These are phyloP conservation scores for Phylloporus sp. DNA, from an alignment of 768 basidiomycete genomes.

Conservation along the genomic window DNA sequence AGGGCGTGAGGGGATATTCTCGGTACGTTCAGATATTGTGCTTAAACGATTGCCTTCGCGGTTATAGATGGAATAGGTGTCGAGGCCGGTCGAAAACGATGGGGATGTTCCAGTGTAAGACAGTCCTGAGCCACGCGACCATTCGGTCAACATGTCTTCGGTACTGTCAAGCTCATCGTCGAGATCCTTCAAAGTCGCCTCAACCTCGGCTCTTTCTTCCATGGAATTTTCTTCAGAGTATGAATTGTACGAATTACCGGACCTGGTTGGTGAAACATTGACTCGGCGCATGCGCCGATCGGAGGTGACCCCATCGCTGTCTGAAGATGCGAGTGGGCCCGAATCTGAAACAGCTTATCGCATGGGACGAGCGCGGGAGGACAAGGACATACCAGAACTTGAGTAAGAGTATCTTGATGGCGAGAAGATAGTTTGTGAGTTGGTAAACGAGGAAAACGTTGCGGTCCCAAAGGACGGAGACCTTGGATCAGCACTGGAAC, in stretches of 20 bases:
- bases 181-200: constrained; percentile 60
- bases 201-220: constrained; percentile 53
- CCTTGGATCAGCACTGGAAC: constrained; percentile 43
- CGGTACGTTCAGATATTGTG: constrained; percentile 75
- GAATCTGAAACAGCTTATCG: constrained; percentile 33
- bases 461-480: constrained; percentile 63
- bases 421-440: constrained; percentile 52
- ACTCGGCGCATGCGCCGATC: constrained; percentile 49
- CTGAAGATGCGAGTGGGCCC: constrained; percentile 46
- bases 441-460: constrained; percentile 50
- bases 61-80: constrained; percentile 36
- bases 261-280: constrained; percentile 50
- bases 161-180: constrained; percentile 66
- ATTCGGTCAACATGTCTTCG: constrained; percentile 61
- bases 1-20: constrained; percentile 61
- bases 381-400: constrained; percentile 44
- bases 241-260: constrained; percentile 40
- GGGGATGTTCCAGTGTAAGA: constrained; percentile 33
- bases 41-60: constrained; percentile 55
- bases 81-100: constrained; percentile 35
- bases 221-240: constrained; percentile 56
- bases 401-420: constrained; percentile 59
- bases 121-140: constrained; percentile 48
- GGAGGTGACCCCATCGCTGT: constrained; percentile 43
- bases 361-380: background rate